Evolutionary conservation across 2,329 filamentous ascomycete genomes (phyloP).

Genomic region (Rhytidhysteron rufulum): DNA sequence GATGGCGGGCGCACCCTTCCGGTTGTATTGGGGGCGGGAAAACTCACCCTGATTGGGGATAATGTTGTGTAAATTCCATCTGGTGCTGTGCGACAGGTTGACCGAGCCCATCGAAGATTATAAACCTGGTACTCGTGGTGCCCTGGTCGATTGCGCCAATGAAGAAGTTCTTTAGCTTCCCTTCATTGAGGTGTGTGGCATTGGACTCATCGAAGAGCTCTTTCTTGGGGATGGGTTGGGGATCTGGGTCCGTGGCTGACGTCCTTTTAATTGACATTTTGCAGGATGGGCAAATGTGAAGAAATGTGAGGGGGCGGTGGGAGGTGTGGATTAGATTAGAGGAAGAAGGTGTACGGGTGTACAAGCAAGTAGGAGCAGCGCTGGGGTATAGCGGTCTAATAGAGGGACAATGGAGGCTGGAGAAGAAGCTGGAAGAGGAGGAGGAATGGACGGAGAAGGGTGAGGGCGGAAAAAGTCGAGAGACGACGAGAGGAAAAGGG

Average conservation of each 20-base stretch:
- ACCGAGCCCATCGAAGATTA: slow-evolving; percentile 80
- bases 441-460: too few relatives aligned
- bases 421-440: too few relatives aligned
- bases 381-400: too few relatives aligned
- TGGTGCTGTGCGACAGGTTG: slow-evolving; percentile 79
- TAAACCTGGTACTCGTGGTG: slow-evolving; percentile 83
- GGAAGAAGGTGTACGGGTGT: too few relatives aligned
- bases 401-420: too few relatives aligned
- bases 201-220: slow-evolving; percentile 16
- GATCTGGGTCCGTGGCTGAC: slow-evolving; percentile 20
- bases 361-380: too few relatives aligned
- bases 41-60: slow-evolving; percentile 77
- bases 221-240: slow-evolving; percentile 32
- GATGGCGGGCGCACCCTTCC: neutral
- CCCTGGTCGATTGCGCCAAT: slow-evolving; percentile 89
- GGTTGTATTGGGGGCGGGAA: slow-evolving; percentile 3
- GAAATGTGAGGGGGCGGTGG: neutral
- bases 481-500: too few relatives aligned
- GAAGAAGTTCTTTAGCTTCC: slow-evolving; percentile 55
- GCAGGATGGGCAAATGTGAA: neutral
- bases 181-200: slow-evolving; percentile 25
- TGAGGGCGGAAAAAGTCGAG: too few relatives aligned
- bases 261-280: slow-evolving; percentile 7
- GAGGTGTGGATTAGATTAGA: too few relatives aligned
- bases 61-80: slow-evolving; percentile 80